Percentiles rank a stretch among this genome's conserved stretches.
Evolutionary conservation across 495 filamentous ascomycete species (phyloP).

Genomic region (Eremomyces bilateralis): DNA sequence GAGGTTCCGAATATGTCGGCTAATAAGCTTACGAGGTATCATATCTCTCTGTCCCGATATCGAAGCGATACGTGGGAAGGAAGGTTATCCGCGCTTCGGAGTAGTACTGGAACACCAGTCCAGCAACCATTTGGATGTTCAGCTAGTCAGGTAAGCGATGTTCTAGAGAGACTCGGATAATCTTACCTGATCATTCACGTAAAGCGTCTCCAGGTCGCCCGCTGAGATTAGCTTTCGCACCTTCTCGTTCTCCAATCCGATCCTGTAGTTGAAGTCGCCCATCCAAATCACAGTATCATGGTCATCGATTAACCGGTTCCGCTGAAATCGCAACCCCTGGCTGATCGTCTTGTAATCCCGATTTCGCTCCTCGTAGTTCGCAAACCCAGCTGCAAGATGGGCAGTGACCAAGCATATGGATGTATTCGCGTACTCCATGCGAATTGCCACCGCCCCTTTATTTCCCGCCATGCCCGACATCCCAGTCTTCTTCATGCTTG

Average conservation of each 20-base stretch:
- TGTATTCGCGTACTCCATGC: constrained; percentile 86
- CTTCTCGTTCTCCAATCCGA: constrained; percentile 61
- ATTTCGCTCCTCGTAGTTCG: constrained; percentile 92
- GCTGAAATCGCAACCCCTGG: constrained; percentile 70
- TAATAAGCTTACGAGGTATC: constrained; percentile 60
- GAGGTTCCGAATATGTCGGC: constrained; percentile 1
- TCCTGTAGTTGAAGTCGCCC: constrained; percentile 97
- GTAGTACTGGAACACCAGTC: constrained; percentile 72
- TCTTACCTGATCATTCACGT: constrained; percentile 76
- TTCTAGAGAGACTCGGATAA: constrained; percentile 3
- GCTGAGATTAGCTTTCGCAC: constrained; percentile 51
- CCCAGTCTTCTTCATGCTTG: constrained; percentile 89
- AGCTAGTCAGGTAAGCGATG: constrained; percentile 28
- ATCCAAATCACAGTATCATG: constrained; percentile 95
- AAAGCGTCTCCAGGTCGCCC: constrained; percentile 54
- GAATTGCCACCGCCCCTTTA: constrained; percentile 92
- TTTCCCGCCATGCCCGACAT: constrained; percentile 96
- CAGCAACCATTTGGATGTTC: constrained; percentile 89
- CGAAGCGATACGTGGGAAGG: constrained; percentile 86
- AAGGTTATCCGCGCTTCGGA: constrained; percentile 72
- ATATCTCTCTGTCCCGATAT: constrained; percentile 67
- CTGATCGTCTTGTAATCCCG: constrained; percentile 80
- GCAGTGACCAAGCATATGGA: constrained; percentile 90
- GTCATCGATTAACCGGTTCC: constrained; percentile 71
- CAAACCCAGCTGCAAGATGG: constrained; percentile 88